Base-by-base conservation (phyloP, 1,139 yeast species). In the Williopsis jadinii region DNA sequence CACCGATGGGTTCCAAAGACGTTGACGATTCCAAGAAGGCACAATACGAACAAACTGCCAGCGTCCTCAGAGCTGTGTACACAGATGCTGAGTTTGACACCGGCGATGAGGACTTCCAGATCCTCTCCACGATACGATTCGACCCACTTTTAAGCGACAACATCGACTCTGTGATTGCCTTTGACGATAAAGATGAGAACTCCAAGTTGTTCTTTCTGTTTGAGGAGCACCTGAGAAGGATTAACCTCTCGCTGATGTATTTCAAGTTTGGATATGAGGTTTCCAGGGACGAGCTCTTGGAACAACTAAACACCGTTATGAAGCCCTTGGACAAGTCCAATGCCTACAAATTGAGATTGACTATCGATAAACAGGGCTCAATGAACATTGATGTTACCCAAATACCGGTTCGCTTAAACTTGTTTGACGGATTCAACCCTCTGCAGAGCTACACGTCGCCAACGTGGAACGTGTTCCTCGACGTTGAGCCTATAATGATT, bases 111-210 rank as follows among this genome's bases (percentile, higher is more conserved):
- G 62, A 68, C 12, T 81, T 84, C 53, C 72, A 78, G 45, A 55
- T 84, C 10, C 64, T 85, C 14, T 73, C 87, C 34, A 80, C 95
- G 1, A 71, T 86, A 24, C 63, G 95, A 37, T 86, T 80, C 52
- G 95, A 84, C 52, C 92, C 95, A 2, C 41, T 51, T 3, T 35
- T 50, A 11, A 38, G 44, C 1, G 42, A 38, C 9, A 36, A 41
- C 1, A 35, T 39, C 2, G 51, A 45, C 26, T 32, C 37, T 28
- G 33, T 39, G 9, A 28, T 39, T n/a, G 38, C 35, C 39, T 40
- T 43, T 32, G 46, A 45, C 13, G 44, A 44, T 9, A 15, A 8
- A 8, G 28, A 30, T 3, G 47, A 64, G 13, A 58, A 70, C 32
- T 50, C 61, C 39, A 57, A 54, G 35, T 61, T 77, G 45, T 81